phyloP scores from a whole-genome alignment of 169 alveolate genomes.

The Perkinsus chesapeaki region DNA sequence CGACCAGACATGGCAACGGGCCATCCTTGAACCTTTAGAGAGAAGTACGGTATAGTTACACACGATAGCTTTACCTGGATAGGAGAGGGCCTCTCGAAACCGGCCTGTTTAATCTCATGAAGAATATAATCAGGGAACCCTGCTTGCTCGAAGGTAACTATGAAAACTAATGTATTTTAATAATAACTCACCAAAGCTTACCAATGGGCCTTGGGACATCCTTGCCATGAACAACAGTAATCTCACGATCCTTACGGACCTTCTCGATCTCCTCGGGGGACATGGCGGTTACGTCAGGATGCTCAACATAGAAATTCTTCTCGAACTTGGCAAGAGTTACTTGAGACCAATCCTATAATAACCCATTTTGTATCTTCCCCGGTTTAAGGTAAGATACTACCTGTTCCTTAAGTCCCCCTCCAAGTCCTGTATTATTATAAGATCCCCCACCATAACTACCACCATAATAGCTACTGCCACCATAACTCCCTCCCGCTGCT shows the following conservation, averaged over 20 bases:
- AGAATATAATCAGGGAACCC: slow-evolving; percentile 63
- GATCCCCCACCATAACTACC: neutral
- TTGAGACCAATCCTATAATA: slow-evolving; percentile 60
- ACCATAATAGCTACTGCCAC: slow-evolving; percentile 27
- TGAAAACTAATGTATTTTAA: neutral
- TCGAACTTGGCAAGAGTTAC: slow-evolving; percentile 67
- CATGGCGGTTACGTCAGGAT: slow-evolving; percentile 58
- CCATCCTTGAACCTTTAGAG: slow-evolving; percentile 57
- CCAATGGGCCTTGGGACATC: slow-evolving; percentile 78
- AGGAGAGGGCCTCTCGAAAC: slow-evolving; percentile 10
- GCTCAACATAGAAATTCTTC: slow-evolving; percentile 80
- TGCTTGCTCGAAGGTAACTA: slow-evolving; percentile 67
- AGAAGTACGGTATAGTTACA: slow-evolving; percentile 2
- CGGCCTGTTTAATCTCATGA: neutral
- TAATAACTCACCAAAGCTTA: slow-evolving; percentile 29
- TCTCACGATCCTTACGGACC: slow-evolving; percentile 53
- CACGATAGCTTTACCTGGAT: neutral
- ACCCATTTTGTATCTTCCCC: slow-evolving; percentile 1
- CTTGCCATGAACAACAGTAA: slow-evolving; percentile 66
- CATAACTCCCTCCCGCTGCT: too few relatives aligned
- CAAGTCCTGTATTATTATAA: neutral
- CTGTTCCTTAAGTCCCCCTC: slow-evolving; percentile 4
- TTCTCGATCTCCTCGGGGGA: slow-evolving; percentile 62
- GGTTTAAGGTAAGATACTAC: slow-evolving; percentile 52
- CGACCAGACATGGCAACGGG: slow-evolving; percentile 87